Base-by-base conservation (phyloP, 2,329 filamentous ascomycete genomes). In the Pyrenophora teres region DNA sequence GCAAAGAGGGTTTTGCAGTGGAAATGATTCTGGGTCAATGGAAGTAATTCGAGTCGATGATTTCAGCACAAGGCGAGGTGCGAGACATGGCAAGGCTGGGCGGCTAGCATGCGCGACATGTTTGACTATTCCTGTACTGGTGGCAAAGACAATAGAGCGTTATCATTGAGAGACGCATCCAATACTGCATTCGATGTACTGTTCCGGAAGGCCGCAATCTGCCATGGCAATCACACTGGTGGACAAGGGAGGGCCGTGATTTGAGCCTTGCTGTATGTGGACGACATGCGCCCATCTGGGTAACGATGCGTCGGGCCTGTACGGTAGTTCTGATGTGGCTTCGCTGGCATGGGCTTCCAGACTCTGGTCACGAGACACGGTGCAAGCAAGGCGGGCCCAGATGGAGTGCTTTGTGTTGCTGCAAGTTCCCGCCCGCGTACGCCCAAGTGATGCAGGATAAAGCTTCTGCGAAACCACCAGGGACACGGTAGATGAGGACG, bases 291-390 rank as follows among this genome's bases (percentile, higher is more conserved):
- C 35, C 36, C 43, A 7, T 48, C 30, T 50, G 42, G 39, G 48
- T 50, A 43, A 56, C 53, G 50, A 13, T 38, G 43, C 10, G 27
- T 46, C 53, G 40, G 56, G 45, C 56, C 40, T 55, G 36, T 31
- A 33, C n/a, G n/a, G n/a, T n/a, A n/a, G n/a, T 50, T 42, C 46
- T 55, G 38, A 46, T 55, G 41, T 56, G 54, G 46, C 21, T 46
- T 40, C 23, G 33, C 50, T 62, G 57, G 60, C 57, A 23, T 53
- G 50, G 37, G 46, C 40, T 54, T 23, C 59, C 59, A 59, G 46
- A 47, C 30, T 40, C 15, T 48, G 46, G 36, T 46, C 45, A 57
- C 51, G 25, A n/a, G 27, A 38, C 51, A 50, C 41, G 33, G 55
- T 60, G 52, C 46, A 39, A 45, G 35, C 43, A 39, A 35, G 52